phyloP scores from a whole-genome alignment of 2,329 filamentous ascomycete genomes.

The Fusarium sarcochroum region DNA sequence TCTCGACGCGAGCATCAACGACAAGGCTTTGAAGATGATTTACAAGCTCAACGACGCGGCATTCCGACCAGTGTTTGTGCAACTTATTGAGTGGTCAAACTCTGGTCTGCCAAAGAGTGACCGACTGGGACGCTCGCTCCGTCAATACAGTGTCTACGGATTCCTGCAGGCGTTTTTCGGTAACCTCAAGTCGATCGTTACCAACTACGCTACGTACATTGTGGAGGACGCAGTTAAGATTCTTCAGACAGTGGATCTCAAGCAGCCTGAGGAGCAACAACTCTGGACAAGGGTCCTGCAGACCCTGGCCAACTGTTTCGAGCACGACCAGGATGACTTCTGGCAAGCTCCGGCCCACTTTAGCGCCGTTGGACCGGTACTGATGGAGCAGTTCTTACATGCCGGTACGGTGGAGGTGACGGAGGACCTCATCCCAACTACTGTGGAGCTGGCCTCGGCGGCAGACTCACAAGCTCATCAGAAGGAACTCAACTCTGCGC shows the following conservation, averaged over 20 bases:
- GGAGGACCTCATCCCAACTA: slow-evolving; percentile 76
- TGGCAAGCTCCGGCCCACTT: slow-evolving; percentile 96
- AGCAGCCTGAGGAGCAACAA: slow-evolving; percentile 62
- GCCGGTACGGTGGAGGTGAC: slow-evolving; percentile 60
- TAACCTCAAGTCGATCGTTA: slow-evolving; percentile 92
- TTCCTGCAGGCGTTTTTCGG: slow-evolving; percentile 87
- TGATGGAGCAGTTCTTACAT: slow-evolving; percentile 76
- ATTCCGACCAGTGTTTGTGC: slow-evolving; percentile 91
- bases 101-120: slow-evolving; percentile 74
- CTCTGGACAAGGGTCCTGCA: slow-evolving; percentile 80
- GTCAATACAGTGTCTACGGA: slow-evolving; percentile 83
- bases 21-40: slow-evolving; percentile 87
- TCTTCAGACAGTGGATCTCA: slow-evolving; percentile 67
- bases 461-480: slow-evolving; percentile 90
- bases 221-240: slow-evolving; percentile 80
- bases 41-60: slow-evolving; percentile 96
- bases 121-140: slow-evolving; percentile 67
- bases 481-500: slow-evolving; percentile 84
- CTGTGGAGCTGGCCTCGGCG: slow-evolving; percentile 84
- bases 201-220: slow-evolving; percentile 88
- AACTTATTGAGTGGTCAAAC: slow-evolving; percentile 85
- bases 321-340: slow-evolving; percentile 94
- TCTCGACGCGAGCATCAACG: slow-evolving; percentile 76
- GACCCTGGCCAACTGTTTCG: slow-evolving; percentile 82
- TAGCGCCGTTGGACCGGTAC: slow-evolving; percentile 74